Conservation (phyloP, 192 early-diverging fungal genomes). For the Chytriomyces hyalinus region DNA sequence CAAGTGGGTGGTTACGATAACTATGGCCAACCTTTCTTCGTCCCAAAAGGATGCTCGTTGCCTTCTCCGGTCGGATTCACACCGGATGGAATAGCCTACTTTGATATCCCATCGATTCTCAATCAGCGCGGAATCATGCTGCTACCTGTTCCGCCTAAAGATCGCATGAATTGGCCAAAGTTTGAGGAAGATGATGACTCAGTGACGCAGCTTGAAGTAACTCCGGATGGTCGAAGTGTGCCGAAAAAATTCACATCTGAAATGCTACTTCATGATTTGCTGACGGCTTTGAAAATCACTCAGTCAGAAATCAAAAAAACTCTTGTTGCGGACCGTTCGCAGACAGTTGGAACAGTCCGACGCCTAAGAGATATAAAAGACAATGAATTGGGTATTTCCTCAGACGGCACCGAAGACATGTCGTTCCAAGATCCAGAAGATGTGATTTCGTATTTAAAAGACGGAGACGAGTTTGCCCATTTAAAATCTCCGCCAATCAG, state of each 20-base stretch:
- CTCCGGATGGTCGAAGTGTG: conserved; percentile 21
- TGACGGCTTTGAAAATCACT: conserved; percentile 42
- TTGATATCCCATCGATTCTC: conserved; percentile 61
- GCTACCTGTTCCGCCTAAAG: conserved; percentile 38
- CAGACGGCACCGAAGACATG: conserved; percentile 31
- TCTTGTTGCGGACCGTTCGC: conserved; percentile 34
- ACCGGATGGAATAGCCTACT: conserved; percentile 62
- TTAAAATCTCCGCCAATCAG: conserved; percentile 49
- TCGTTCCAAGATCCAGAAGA: conserved; percentile 56
- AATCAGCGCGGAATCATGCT: conserved; percentile 57
- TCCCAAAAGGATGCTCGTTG: conserved; percentile 61
- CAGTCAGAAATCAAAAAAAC: conserved; percentile 48
- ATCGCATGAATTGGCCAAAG: conserved; percentile 43
- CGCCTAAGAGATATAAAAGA: conserved; percentile 44
- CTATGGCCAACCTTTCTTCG: conserved; percentile 60
- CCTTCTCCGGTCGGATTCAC: conserved; percentile 62
- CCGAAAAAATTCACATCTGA: conserved; percentile 39
- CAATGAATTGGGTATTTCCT: not conserved
- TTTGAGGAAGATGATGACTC: conserved; percentile 51
- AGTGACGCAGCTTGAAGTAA: conserved; percentile 21
- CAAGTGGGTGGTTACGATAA: conserved; percentile 62
- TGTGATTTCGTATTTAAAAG: conserved; percentile 54
- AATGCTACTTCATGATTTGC: conserved; percentile 42
- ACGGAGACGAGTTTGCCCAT: conserved; percentile 54
- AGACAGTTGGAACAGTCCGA: conserved; percentile 39